Percentiles rank a stretch among this genome's conserved stretches.
phyloP scores from a whole-genome alignment of 2,329 filamentous ascomycete genomes.

The Eutypa lata region DNA sequence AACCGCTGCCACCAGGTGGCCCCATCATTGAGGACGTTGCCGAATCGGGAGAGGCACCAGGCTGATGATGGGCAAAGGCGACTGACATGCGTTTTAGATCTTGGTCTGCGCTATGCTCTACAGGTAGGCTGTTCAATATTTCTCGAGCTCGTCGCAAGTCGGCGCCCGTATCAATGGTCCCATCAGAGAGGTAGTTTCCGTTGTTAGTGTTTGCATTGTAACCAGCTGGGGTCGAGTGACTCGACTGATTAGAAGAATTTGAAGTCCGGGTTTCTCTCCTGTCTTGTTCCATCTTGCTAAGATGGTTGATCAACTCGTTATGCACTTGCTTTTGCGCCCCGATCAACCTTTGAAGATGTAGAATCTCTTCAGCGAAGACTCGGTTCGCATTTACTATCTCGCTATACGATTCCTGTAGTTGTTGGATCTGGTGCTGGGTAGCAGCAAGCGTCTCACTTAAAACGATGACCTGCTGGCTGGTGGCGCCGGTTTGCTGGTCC shows the following conservation, averaged over 20 bases:
- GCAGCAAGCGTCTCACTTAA: conserved; percentile 85
- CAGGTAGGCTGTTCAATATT: conserved; percentile 49
- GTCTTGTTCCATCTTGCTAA: conserved; percentile 47
- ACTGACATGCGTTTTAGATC: conserved; percentile 53
- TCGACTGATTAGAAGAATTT: conserved; percentile 27
- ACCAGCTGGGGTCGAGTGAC: conserved; percentile 32
- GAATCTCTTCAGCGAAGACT: conserved; percentile 59
- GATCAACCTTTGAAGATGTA: conserved; percentile 59
- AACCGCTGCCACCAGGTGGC: conserved; percentile 39
- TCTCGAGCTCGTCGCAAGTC: conserved; percentile 57
- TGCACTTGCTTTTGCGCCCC: conserved; percentile 56
- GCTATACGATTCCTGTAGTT: conserved; percentile 78
- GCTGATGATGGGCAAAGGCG: conserved; percentile 45
- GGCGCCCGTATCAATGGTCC: conserved; percentile 43
- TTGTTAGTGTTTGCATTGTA: conserved; percentile 36
- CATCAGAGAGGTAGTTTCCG: conserved; percentile 41
- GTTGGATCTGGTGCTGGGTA: conserved; percentile 88
- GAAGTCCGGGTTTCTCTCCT: conserved; percentile 39
- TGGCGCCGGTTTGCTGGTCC: conserved; percentile 67
- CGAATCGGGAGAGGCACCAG: conserved; percentile 52
- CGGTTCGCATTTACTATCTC: conserved; percentile 67
- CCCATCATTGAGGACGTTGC: conserved; percentile 54
- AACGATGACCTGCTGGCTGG: conserved; percentile 83
- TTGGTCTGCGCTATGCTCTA: conserved; percentile 51
- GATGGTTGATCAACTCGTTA: conserved; percentile 54